Conservation (phyloP, 169 alveolate genomes). For the Sarcocystis neurona region DNA sequence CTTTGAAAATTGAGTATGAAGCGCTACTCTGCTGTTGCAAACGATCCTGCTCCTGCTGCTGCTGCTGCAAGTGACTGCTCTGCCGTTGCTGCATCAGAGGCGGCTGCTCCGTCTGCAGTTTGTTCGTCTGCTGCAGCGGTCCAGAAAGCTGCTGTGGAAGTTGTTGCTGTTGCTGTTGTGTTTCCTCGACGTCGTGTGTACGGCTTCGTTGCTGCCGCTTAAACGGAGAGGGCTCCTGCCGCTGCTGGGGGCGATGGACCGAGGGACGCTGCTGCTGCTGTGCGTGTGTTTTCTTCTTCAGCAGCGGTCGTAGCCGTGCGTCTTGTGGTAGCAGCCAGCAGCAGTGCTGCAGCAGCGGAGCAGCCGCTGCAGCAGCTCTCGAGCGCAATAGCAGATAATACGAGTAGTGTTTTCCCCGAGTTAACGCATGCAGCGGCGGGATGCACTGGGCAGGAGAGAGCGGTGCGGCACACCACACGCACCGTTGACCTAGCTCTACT, state of each 20-base stretch:
- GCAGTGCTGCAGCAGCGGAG: constrained; percentile 12
- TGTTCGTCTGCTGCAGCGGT: neutral
- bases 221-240: neutral
- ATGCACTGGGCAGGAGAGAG: neutral
- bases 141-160: neutral
- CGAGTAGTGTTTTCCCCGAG: neutral
- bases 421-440: neutral
- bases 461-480: no score
- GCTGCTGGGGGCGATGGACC: neutral
- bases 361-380: neutral
- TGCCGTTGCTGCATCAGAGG: neutral
- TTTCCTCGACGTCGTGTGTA: neutral
- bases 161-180: no score
- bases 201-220: neutral
- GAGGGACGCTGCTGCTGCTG: no score
- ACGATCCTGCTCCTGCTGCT: no score
- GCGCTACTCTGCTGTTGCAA: no score
- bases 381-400: neutral
- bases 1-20: no score
- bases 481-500: no score
- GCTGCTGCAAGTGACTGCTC: neutral
- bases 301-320: neutral
- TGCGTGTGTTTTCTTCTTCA: no score
- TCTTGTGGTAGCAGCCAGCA: neutral
- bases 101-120: neutral